These are phyloP conservation scores for Stygiomarasmius scandens DNA, from an alignment of 1,284 basidiomycete genomes.

Conservation along the genomic window DNA sequence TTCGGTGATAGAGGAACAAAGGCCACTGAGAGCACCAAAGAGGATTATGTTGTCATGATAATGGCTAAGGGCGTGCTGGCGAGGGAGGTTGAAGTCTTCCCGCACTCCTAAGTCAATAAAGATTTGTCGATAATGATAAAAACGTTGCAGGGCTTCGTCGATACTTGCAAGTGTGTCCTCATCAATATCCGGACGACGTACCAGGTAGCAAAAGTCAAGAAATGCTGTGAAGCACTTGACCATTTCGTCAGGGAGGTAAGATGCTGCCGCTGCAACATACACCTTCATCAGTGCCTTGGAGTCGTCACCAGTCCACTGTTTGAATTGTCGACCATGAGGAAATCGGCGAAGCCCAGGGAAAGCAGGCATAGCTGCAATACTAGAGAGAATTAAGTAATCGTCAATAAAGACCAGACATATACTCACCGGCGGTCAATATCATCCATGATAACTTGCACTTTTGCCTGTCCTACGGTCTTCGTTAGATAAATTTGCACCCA, in stretches of 20 bases:
- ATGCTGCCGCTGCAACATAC: constrained; percentile 24
- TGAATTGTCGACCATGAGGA: too few species aligned
- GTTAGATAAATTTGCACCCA: constrained; percentile 30
- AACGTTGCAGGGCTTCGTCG: constrained; percentile 19
- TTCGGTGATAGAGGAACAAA: constrained; percentile 15
- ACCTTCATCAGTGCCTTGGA: constrained; percentile 36
- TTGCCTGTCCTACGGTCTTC: too few species aligned
- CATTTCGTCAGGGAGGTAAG: constrained; percentile 26
- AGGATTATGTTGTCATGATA: constrained; percentile 4
- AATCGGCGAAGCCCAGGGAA: constrained; percentile 29
- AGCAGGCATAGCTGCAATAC: constrained; percentile 12
- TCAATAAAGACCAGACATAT: neutral
- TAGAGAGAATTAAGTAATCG: neutral
- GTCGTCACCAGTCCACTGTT: constrained; percentile 33
- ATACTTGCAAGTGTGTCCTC: neutral
- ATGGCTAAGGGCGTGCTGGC: constrained; percentile 18
- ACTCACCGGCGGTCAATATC: constrained; percentile 16
- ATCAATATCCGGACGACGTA: constrained; percentile 22
- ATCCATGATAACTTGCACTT: too few species aligned
- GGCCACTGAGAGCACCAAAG: constrained; percentile 19
- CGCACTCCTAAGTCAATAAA: constrained; percentile 30
- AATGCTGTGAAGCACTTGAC: constrained; percentile 26
- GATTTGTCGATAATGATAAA: constrained; percentile 28
- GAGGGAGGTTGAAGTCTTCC: constrained; percentile 25
- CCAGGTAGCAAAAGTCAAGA: constrained; percentile 37